phyloP scores from a whole-genome alignment of 106 monocot species.

The Amphibolis antarctica region DNA sequence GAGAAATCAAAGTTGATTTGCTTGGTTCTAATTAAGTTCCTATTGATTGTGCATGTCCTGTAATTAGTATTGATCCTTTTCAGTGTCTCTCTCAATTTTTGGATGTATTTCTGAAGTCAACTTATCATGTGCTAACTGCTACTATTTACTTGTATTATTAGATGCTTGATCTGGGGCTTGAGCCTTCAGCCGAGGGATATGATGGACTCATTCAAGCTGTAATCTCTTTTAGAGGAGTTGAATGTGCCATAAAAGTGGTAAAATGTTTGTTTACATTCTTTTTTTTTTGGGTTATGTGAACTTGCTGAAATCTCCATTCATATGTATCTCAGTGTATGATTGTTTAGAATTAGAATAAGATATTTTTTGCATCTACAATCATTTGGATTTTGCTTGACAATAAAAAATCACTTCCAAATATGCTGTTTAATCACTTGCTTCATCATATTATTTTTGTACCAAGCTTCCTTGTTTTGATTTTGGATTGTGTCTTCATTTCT shows the following conservation, averaged over 20 bases:
- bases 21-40: too few species aligned
- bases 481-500: not conserved
- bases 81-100: not conserved
- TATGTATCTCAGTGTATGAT: too few species aligned
- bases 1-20: too few species aligned
- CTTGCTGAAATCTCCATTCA: not conserved
- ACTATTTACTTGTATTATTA: conserved; percentile 11
- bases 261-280: not conserved
- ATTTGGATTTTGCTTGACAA: too few species aligned
- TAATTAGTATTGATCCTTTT: not conserved
- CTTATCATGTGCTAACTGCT: not conserved
- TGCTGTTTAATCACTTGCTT: too few species aligned
- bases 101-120: not conserved
- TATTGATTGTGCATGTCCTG: too few species aligned
- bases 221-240: conserved; percentile 36
- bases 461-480: too few species aligned
- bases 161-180: conserved; percentile 65
- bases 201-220: conserved; percentile 75
- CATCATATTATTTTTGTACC: too few species aligned
- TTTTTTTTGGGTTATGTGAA: not conserved
- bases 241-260: conserved; percentile 67
- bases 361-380: too few species aligned
- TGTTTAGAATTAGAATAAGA: too few species aligned
- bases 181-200: conserved; percentile 59
- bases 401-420: too few species aligned